A percentile compares a stretch with the other conserved stretches of the same genome.
These are phyloP conservation scores for Camellia granthamiana DNA, from an alignment of 148 eudicot species.

Conservation along the genomic window DNA sequence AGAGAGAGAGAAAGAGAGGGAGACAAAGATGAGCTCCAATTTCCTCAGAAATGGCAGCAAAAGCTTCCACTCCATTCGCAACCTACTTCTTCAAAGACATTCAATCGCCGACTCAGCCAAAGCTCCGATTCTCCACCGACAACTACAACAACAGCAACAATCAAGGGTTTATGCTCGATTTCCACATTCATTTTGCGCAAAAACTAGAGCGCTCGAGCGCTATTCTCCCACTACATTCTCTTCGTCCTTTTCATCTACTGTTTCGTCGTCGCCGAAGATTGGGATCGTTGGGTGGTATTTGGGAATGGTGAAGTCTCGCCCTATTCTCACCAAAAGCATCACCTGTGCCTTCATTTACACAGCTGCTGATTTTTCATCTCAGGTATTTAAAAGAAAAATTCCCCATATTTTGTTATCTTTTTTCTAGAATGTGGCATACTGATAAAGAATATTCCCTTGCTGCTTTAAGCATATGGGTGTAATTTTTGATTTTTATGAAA, in stretches of 20 bases:
- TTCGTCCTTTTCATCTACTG: slow-evolving; percentile 19
- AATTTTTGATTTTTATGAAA: no score
- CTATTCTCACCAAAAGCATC: slow-evolving; percentile 72
- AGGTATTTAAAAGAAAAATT: slow-evolving; percentile 36
- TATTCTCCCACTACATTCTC: slow-evolving; percentile 22
- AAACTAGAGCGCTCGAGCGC: slow-evolving; percentile 26
- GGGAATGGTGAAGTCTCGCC: slow-evolving; percentile 67
- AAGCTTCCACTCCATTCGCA: neutral
- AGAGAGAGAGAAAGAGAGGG: neutral
- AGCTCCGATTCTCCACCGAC: slow-evolving; percentile 12
- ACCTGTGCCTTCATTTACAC: slow-evolving; percentile 69
- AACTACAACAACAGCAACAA: slow-evolving; percentile 10
- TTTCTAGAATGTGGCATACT: neutral
- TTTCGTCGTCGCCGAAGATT: slow-evolving; percentile 10
- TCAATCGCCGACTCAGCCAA: slow-evolving; percentile 12
- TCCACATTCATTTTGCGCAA: slow-evolving; percentile 21
- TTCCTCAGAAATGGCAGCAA: slow-evolving; percentile 19
- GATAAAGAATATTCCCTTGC: neutral
- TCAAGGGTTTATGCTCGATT: slow-evolving; percentile 20
- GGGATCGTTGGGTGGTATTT: slow-evolving; percentile 80
- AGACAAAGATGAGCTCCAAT: slow-evolving; percentile 12
- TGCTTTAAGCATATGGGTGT: no score
- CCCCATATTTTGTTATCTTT: neutral
- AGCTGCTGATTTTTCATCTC: slow-evolving; percentile 87
- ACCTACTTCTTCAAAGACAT: slow-evolving; percentile 5